Percentiles rank a stretch among this genome's conserved stretches.
These are phyloP conservation scores for Mycena sp. DNA, from an alignment of 1,284 basidiomycete genomes.

Conservation along the genomic window DNA sequence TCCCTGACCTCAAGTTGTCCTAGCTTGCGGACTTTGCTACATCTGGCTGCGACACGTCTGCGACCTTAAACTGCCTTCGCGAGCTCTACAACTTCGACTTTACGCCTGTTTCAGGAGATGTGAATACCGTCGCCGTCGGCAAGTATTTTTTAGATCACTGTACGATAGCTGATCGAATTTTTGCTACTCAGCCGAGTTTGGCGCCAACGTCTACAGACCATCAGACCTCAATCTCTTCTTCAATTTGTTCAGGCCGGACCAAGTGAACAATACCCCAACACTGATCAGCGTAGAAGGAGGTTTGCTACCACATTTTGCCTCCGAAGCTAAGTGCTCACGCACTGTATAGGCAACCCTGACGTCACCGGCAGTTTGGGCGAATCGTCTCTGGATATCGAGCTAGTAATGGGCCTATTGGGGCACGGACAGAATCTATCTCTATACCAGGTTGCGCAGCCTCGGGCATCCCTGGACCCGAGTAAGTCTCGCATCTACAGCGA, in stretches of 20 bases:
- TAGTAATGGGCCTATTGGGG: slow-evolving; percentile 45
- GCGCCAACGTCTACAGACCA: slow-evolving; percentile 11
- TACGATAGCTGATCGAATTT: background rate
- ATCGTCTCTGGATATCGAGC: slow-evolving; percentile 55
- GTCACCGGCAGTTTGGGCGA: slow-evolving; percentile 42
- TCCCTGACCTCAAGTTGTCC: background rate
- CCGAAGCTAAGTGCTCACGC: background rate
- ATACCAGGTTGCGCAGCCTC: slow-evolving; percentile 45
- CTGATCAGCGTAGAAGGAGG: slow-evolving; percentile 21
- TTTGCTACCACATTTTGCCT: background rate
- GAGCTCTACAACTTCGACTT: slow-evolving; percentile 56
- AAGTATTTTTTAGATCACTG: background rate
- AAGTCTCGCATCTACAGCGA: background rate
- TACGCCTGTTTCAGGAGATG: slow-evolving; percentile 45
- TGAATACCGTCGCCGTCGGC: slow-evolving; percentile 53
- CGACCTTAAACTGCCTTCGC: slow-evolving; percentile 56
- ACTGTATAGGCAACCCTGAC: slow-evolving; percentile 4
- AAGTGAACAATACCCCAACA: slow-evolving; percentile 8
- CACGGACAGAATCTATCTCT: slow-evolving; percentile 50
- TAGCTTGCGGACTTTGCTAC: slow-evolving; percentile 10
- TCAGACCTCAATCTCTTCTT: slow-evolving; percentile 20
- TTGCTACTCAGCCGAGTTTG: slow-evolving; percentile 14
- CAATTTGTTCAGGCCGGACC: slow-evolving; percentile 7
- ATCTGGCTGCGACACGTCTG: slow-evolving; percentile 43
- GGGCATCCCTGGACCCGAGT: slow-evolving; percentile 5